phyloP scores from a whole-genome alignment of 164 flowering plant genomes.

The Chimonanthus salicifolius region DNA sequence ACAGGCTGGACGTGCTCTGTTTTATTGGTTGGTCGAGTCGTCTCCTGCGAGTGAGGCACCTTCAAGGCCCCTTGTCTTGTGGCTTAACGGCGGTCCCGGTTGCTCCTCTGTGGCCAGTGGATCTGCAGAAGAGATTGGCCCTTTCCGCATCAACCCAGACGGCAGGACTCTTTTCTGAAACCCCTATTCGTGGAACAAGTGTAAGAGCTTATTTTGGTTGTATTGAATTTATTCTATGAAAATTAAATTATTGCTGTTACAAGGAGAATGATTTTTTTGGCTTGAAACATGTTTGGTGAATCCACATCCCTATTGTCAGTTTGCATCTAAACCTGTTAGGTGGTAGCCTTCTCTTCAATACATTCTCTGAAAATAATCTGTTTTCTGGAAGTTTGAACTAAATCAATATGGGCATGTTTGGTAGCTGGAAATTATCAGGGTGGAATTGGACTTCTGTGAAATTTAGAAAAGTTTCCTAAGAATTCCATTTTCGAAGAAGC shows the following conservation, averaged over 20 bases:
- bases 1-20: constrained; percentile 76
- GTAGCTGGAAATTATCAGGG: no score
- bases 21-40: constrained; percentile 88
- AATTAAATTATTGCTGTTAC: no score
- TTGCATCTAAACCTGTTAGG: neutral
- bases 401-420: no score
- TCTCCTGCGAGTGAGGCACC: no score
- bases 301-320: neutral
- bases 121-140: constrained; percentile 89
- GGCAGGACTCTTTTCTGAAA: constrained; percentile 69
- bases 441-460: no score
- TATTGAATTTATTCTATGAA: neutral
- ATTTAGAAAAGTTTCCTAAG: no score
- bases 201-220: constrained; percentile 26
- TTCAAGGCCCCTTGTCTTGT: constrained; percentile 65
- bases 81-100: constrained; percentile 99
- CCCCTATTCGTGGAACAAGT: constrained; percentile 81
- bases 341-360: no score
- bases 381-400: no score
- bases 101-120: constrained; percentile 95
- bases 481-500: no score
- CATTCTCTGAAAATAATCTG: neutral
- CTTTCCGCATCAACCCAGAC: constrained; percentile 67
- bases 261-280: neutral
- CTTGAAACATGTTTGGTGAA: neutral